Percentiles rank a stretch among this genome's conserved stretches.
Conservation (phyloP, 306 rosid genomes). For the Castanopsis chinensis region DNA sequence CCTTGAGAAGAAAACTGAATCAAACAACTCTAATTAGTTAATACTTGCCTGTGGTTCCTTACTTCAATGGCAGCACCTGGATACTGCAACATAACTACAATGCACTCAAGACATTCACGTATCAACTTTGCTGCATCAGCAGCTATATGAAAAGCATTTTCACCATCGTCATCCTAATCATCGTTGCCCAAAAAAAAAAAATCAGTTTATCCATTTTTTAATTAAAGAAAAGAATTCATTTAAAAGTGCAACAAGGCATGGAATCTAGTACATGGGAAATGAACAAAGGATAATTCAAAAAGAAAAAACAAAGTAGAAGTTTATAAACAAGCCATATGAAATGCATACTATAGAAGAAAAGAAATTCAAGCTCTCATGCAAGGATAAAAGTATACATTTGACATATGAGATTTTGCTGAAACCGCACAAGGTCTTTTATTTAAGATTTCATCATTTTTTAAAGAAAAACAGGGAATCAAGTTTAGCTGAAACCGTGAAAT, state of each 20-base stretch:
- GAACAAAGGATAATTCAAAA: too few relatives aligned
- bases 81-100: constrained; percentile 75
- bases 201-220: not conserved
- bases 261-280: too few relatives aligned
- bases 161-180: constrained; percentile 91
- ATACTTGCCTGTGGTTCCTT: constrained; percentile 86
- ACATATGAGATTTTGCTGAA: not conserved
- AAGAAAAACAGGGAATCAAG: not conserved
- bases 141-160: constrained; percentile 93
- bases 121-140: constrained; percentile 94
- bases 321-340: not conserved
- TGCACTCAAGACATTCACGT: constrained; percentile 96
- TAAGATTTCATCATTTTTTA: not conserved
- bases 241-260: too few relatives aligned
- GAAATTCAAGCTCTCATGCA: not conserved
- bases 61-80: constrained; percentile 85
- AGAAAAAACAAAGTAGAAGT: not conserved
- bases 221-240: not conserved
- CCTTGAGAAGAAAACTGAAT: constrained; percentile 8
- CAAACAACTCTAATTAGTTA: constrained; percentile 5
- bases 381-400: not conserved
- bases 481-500: not conserved
- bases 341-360: not conserved
- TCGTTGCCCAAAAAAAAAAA: not conserved
- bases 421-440: too few relatives aligned